Base-by-base conservation (phyloP, 257 asterid species). In the Gentiana straminea region DNA sequence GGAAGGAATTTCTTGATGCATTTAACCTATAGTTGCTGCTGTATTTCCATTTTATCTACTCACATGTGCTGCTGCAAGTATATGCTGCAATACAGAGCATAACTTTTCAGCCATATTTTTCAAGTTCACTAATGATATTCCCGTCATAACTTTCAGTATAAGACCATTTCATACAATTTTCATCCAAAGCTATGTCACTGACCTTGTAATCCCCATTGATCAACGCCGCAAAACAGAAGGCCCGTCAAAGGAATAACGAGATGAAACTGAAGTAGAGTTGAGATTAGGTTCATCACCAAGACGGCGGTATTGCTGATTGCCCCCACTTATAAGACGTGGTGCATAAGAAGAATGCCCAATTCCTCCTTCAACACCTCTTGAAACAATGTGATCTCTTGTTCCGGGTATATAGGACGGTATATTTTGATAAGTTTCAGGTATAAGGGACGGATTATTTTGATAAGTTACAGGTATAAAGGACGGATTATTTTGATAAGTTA, bases 211-310 rank as follows among this genome's bases (percentile, higher is more conserved):
- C 24, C 24, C 24, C 1, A 24, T 24, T 24, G 24, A 63, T 76
- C 80, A 72, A 60, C 50, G 75, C 12, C 48, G 76, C 0, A 76
- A 64, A 2, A 51, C 64, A 65, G 86, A 67, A 13, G 84, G 89
- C 32, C 82, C 93, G 4, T 66, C 79, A 65, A 80, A 82, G 51
- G 95, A 71, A 68, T 86, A 81, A 55, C 83, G 78, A n/a, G 70
- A 66, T 7, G 86, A 79, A 55, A 79, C 84, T 6, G 85, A 77
- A 13, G 79, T 58, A 38, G 83, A 47, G 4, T 57, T n/a, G 62
- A 67, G 33, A 39, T 74, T 77, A 59, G 66, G 64, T 32, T 56
- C 64, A 37, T 58, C 68, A 10, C 71, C 63, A 4, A 61, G 74
- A 36, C 52, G 68, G 52, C 52, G 53, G 55, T 54, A 44, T 12